phyloP scores from a whole-genome alignment of 805 yeast species.

The Ogataea pini region DNA sequence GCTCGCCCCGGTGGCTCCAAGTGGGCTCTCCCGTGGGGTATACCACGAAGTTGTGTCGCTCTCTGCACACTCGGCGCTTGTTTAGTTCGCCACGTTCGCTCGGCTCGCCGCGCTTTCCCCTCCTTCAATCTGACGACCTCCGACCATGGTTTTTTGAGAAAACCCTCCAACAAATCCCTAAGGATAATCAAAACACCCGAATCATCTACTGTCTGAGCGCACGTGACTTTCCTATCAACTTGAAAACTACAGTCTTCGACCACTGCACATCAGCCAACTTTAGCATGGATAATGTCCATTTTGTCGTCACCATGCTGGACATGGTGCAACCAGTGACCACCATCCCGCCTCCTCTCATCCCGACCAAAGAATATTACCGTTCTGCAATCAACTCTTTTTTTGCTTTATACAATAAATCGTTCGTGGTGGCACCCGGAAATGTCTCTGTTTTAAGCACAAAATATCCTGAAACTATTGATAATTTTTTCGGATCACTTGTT shows the following conservation, averaged over 20 bases:
- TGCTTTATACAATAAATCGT: constrained; percentile 1
- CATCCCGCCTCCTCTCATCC: not conserved
- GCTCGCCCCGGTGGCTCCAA: not conserved
- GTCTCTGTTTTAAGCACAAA: constrained; percentile 9
- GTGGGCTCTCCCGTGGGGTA: not conserved
- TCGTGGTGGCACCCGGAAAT: not conserved
- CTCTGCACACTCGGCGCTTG: no score
- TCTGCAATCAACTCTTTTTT: constrained; percentile 10
- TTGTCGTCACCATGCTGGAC: constrained; percentile 20
- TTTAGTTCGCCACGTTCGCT: not conserved
- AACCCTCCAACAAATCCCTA: constrained; percentile 6
- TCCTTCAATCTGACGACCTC: not conserved
- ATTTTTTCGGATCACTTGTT: constrained; percentile 8
- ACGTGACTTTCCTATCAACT: constrained; percentile 25
- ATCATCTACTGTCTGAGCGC: constrained; percentile 24
- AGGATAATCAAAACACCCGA: constrained; percentile 4
- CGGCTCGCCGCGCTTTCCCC: not conserved
- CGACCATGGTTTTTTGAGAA: constrained; percentile 1
- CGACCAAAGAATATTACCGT: not conserved
- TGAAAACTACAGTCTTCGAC: constrained; percentile 10
- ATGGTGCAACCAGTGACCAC: not conserved
- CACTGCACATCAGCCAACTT: constrained; percentile 4
- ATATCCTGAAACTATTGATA: not conserved
- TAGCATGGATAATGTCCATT: constrained; percentile 9
- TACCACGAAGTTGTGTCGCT: not conserved